These are phyloP conservation scores for Umbelopsis sp. DNA, from an alignment of 192 early-diverging fungal species.

Conservation along the genomic window DNA sequence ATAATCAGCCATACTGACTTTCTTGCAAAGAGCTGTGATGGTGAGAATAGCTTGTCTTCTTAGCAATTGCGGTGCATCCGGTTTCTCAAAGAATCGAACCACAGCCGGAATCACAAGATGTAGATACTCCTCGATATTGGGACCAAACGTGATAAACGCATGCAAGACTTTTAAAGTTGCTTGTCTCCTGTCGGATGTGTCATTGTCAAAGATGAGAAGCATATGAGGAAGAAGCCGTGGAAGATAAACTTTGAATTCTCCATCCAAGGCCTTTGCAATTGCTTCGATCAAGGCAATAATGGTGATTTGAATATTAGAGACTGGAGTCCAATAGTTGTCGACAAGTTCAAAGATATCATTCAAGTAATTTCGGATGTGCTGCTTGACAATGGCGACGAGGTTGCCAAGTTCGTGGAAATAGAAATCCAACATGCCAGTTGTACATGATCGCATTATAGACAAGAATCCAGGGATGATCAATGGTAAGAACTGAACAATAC, in stretches of 20 bases:
- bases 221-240: slow-evolving; percentile 81
- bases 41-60: slow-evolving; percentile 69
- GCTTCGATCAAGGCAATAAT: slow-evolving; percentile 86
- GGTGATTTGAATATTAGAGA: slow-evolving; percentile 74
- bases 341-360: slow-evolving; percentile 80
- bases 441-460: slow-evolving; percentile 83
- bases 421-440: slow-evolving; percentile 78
- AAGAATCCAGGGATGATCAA: slow-evolving; percentile 92
- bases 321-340: slow-evolving; percentile 73
- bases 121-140: slow-evolving; percentile 91
- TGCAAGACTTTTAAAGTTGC: slow-evolving; percentile 71
- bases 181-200: slow-evolving; percentile 68
- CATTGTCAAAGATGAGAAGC: slow-evolving; percentile 82
- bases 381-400: slow-evolving; percentile 81
- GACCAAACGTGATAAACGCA: slow-evolving; percentile 79
- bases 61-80: slow-evolving; percentile 60
- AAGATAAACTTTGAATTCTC: slow-evolving; percentile 85
- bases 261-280: slow-evolving; percentile 81
- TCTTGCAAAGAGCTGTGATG: slow-evolving; percentile 71
- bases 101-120: slow-evolving; percentile 87
- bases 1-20: slow-evolving; percentile 82
- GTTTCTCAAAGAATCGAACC: slow-evolving; percentile 77
- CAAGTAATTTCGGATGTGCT: slow-evolving; percentile 88
- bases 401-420: slow-evolving; percentile 88
- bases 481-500: slow-evolving; percentile 88